Evolutionary conservation across 2,329 filamentous ascomycete genomes (phyloP), one percentile per base, ranked within the genome.

Genomic region (Alternaria atra): DNA sequence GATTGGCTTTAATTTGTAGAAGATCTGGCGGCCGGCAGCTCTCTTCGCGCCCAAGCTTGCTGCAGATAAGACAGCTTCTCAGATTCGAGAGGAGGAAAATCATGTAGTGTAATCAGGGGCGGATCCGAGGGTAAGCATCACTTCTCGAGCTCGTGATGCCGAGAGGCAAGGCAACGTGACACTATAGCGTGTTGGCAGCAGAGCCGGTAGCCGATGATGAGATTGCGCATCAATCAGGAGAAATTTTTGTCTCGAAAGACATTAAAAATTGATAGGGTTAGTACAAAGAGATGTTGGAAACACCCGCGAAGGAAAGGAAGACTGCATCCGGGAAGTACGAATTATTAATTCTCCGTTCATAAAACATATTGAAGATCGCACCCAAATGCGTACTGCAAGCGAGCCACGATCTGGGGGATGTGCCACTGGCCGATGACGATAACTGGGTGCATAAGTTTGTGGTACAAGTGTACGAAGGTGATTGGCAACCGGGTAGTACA

Each of bases 81-180:
- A 58, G 55, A 53, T 63, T 53, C 58, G 58, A 70, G 67, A 67
- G 63, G 65, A 67, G 57, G 54, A 62, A 53, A 55, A 40, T 43
- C 47, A 60, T 67, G 67, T 56, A 43, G 70, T 71, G 65, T 30
- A 53, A 70, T 69, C 34, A 32, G 48, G 57, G 63, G 65, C 65
- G 62, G 59, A 66, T 62, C 64, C 66, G 59, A 65, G 51, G 50
- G 64, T 66, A 68, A 58, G 60, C 52, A 65, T 63, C 55, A 59
- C 30, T 62, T 57, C 50, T 65, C 56, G 56, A 68, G 62, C 61
- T 70, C 58, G 58, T 67, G 63, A 64, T 65, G 47, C 37, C 25
- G 40, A 55, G 54, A 64, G 43, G 60, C 64, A 55, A 66, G 55
- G 65, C 68, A 53, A 64, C 55, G 70, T 71, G 57, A 62, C 64